Evolutionary conservation across 352 stramenopile species (phyloP).

Genomic region (Phytopythium sindhum): DNA sequence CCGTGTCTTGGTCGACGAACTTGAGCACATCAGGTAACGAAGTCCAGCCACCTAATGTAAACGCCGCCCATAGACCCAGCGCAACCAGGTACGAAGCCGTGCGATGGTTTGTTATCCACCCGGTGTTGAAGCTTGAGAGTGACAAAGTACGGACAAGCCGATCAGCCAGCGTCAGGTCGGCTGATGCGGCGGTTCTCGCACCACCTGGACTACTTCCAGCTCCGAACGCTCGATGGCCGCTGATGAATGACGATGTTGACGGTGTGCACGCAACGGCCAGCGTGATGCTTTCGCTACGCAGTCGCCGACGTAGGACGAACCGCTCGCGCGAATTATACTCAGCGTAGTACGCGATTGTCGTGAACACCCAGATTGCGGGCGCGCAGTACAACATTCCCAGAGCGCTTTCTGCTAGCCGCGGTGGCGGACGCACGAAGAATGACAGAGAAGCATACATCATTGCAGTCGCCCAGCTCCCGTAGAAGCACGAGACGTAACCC

Average conservation of each 20-base stretch:
- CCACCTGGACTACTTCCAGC: not conserved
- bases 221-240: not conserved
- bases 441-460: slow-evolving; percentile 49
- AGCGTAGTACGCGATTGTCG: slow-evolving; percentile 83
- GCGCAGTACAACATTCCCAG: slow-evolving; percentile 67
- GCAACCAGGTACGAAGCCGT: slow-evolving; percentile 59
- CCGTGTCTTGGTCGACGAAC: slow-evolving; percentile 81
- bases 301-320: slow-evolving; percentile 60
- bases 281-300: slow-evolving; percentile 78
- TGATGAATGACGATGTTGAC: not conserved
- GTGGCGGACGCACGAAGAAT: slow-evolving; percentile 50
- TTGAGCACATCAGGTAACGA: slow-evolving; percentile 79
- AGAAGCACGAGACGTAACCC: slow-evolving; percentile 68
- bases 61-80: slow-evolving; percentile 69
- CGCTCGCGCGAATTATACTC: slow-evolving; percentile 82
- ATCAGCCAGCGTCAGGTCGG: not conserved
- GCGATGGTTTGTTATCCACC: slow-evolving; percentile 29
- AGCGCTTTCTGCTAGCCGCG: slow-evolving; percentile 39
- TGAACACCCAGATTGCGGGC: slow-evolving; percentile 80
- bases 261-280: slow-evolving; percentile 67
- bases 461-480: slow-evolving; percentile 68
- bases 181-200: not conserved
- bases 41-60: slow-evolving; percentile 70
- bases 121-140: slow-evolving; percentile 16
- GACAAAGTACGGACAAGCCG: slow-evolving; percentile 24